A percentile compares a stretch with the other conserved stretches of the same genome.
Conservation (phyloP, 495 filamentous ascomycete species). For the Lasiosphaeria ovina region DNA sequence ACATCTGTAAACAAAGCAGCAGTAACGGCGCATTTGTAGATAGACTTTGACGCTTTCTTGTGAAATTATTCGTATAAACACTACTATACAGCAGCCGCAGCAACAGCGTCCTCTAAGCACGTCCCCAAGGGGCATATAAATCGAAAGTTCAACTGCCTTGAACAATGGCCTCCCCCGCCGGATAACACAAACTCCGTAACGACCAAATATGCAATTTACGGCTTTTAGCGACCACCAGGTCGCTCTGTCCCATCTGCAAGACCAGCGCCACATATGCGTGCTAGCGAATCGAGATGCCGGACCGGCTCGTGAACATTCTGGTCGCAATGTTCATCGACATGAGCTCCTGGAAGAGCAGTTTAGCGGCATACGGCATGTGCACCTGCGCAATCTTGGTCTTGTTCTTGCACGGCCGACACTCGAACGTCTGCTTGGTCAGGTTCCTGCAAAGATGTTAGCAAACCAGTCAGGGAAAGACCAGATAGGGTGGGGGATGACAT, state of each 20-base stretch:
- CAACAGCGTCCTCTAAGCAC: not conserved
- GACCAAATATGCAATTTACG: constrained; percentile 26
- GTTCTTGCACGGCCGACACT: constrained; percentile 96
- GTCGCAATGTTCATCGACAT: constrained; percentile 97
- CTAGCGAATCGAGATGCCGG: constrained; percentile 66
- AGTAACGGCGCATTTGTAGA: too few relatives aligned
- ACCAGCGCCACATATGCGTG: not conserved
- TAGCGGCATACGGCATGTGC: constrained; percentile 96
- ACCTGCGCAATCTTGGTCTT: constrained; percentile 97
- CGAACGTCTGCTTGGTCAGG: constrained; percentile 88
- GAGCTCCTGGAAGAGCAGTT: constrained; percentile 97
- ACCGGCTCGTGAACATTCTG: constrained; percentile 88
- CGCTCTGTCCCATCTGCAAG: too few relatives aligned
- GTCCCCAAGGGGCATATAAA: too few relatives aligned
- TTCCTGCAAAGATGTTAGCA: constrained; percentile 58
- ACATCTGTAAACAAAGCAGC: too few relatives aligned
- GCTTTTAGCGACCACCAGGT: not conserved
- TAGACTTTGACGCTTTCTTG: too few relatives aligned
- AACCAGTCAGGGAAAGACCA: not conserved
- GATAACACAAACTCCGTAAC: constrained; percentile 21
- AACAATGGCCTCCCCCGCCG: constrained; percentile 1
- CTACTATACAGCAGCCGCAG: not conserved
- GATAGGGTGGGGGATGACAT: constrained; percentile 49
- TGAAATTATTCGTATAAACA: not conserved
- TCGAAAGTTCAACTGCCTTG: constrained; percentile 2